Evolutionary conservation across 345 rosid species (phyloP), one percentile per base, ranked within the genome.

Genomic region (Sonneratia caseolaris): DNA sequence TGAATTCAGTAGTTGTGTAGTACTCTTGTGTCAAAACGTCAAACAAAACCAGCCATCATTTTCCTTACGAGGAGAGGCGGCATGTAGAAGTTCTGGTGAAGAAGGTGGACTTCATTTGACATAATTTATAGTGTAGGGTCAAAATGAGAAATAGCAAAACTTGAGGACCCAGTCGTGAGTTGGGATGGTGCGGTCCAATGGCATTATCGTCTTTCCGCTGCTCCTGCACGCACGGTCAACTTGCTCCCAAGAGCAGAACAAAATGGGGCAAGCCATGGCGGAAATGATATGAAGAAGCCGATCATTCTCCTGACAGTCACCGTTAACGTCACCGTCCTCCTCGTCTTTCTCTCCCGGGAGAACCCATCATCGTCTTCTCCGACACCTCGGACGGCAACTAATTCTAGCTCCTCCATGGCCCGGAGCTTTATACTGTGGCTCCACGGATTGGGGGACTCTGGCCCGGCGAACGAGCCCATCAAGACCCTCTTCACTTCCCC

Each of bases 391-490:
- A 9, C 77, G 13, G 37, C 59, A 24, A 24, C 35, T 36, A 59
- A 21, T 24, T n/a, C 35, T 3, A 24, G 38, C 43, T 42, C 48
- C 51, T 21, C 76, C 73, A 82, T 86, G 92, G 78, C 87, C 73
- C 85, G 87, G 73, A 84, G 81, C 79, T 84, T 92, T 70, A 67
- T 93, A 69, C 81, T 89, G 21, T 91, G 98, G 98, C 96, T 93
- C 72, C 97, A 91, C 71, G 97, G 92, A 7, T 43, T 91, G 36
- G 98, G 97, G 12, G 93, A 91, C 73, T 89, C 97, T 0, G 96
- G 98, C 73, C 98, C 97, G 38, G 93, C 92, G 6, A 93, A 93
- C 76, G 93, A 89, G 81, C 93, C 90, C 74, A 86, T 91, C 84
- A 89, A 80, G 77, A 78, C 89, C 36, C 48, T 81, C 80, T 89